Percentiles rank a stretch among this genome's conserved stretches.
Conservation (phyloP, 2,329 filamentous ascomycete species). For the Trichothecium roseum region DNA sequence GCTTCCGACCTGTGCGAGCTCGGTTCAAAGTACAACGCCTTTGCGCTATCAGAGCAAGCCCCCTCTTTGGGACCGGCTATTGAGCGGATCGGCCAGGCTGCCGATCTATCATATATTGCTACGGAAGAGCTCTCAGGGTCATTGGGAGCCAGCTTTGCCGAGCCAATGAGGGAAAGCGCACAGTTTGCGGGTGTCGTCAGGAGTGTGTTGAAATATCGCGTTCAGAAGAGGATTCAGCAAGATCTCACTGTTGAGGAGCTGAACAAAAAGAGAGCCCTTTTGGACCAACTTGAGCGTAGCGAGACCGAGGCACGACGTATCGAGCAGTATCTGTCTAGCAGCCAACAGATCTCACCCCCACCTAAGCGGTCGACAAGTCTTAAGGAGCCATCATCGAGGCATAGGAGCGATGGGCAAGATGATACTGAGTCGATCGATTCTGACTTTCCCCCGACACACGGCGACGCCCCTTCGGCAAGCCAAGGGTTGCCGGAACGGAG, state of each 20-base stretch:
- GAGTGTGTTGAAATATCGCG: slow-evolving; percentile 76
- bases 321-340: slow-evolving; percentile 73
- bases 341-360: slow-evolving; percentile 52
- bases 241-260: slow-evolving; percentile 95
- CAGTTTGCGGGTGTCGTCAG: slow-evolving; percentile 95
- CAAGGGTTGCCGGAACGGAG: slow-evolving; percentile 56
- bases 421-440: slow-evolving; percentile 90
- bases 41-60: slow-evolving; percentile 87
- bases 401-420: slow-evolving; percentile 49
- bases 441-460: slow-evolving; percentile 85
- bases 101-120: slow-evolving; percentile 90
- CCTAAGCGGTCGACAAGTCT: slow-evolving; percentile 54
- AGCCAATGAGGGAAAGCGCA: slow-evolving; percentile 94
- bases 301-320: slow-evolving; percentile 89
- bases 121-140: slow-evolving; percentile 83
- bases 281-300: slow-evolving; percentile 86
- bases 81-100: slow-evolving; percentile 86
- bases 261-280: slow-evolving; percentile 68
- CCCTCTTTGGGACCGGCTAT: slow-evolving; percentile 84
- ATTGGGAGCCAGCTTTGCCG: slow-evolving; percentile 87
- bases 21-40: slow-evolving; percentile 92
- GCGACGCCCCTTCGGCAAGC: slow-evolving; percentile 64
- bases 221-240: slow-evolving; percentile 90
- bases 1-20: slow-evolving; percentile 86
- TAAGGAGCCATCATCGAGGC: slow-evolving; percentile 37